Evolutionary conservation across 2,329 filamentous ascomycete genomes (phyloP), one percentile per base, ranked within the genome.

Genomic region (Trichoderma atroviride): DNA sequence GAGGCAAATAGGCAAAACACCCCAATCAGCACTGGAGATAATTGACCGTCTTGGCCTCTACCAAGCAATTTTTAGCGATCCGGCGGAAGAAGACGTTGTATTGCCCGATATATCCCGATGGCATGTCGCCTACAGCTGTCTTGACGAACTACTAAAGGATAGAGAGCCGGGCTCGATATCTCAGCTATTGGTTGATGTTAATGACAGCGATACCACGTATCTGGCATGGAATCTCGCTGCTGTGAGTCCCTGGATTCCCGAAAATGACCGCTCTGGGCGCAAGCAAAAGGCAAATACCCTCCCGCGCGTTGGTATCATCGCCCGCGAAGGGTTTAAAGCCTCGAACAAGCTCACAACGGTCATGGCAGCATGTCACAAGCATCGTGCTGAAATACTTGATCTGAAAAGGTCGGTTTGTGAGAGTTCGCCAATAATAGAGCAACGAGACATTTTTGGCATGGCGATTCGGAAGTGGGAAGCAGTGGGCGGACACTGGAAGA

Each of bases 191-290:
- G 79, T 94, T 11, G 85, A 84, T 16, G 87, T 88, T 65, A 80
- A 87, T 0, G 88, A 88, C 64, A 80, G 87, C 0, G 88, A 92
- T 62, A 90, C 91, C 22, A 77, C 80, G n/a, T 94, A 92, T 77
- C 82, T 91, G 56, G 87, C 91, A 7, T 97, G 94, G 94, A 82
- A 92, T 22, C 84, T 96, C 24, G 88, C 90, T 2, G 89, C 93
- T 5, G 79, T 96, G 29, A 85, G 88, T 16, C 94, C 94, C 0
- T 97, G 93, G 89, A 76, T 88, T 82, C 76, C 82, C 81, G 73
- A 85, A 9, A 69, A 81, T 71, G 77, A 81, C 72, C 74, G 84
- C 76, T 76, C 80, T 33, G 80, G 78, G 10, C 76, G 78, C 14
- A 83, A 82, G 50, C 80, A 81, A 58, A 91, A 88, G 75, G 77